phyloP scores from a whole-genome alignment of 2,329 filamentous ascomycete genomes.

The Aspergillus awamori region DNA sequence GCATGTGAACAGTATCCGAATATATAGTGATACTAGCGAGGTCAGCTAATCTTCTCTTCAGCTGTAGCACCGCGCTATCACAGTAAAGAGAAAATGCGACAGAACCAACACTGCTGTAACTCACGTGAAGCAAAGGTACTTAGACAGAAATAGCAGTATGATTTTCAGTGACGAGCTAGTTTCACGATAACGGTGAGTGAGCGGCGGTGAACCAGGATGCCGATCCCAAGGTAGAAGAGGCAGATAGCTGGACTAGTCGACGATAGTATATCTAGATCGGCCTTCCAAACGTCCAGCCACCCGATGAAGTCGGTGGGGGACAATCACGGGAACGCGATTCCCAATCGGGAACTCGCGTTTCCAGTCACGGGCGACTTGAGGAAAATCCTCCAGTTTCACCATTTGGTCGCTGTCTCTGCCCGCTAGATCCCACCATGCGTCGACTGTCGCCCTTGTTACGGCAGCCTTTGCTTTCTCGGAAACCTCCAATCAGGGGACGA shows the following conservation, averaged over 20 bases:
- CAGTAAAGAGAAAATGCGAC: neutral
- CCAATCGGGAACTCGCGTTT: conserved; percentile 18
- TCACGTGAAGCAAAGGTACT: neutral
- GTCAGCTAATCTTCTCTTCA: too few relatives aligned
- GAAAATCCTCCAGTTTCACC: conserved; percentile 8
- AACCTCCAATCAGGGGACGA: neutral
- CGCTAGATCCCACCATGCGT: conserved; percentile 20
- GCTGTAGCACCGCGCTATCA: neutral
- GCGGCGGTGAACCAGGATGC: neutral
- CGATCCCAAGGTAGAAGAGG: neutral
- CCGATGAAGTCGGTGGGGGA: conserved; percentile 18
- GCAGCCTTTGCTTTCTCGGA: conserved; percentile 8
- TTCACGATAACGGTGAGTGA: neutral
- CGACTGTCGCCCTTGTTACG: conserved; percentile 20
- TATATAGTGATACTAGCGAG: too few relatives aligned
- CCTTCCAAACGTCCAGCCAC: conserved; percentile 1
- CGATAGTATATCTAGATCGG: conserved; percentile 7
- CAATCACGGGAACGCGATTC: conserved; percentile 23
- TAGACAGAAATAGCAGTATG: neutral
- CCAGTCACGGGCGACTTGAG: conserved; percentile 17
- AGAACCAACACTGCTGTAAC: too few relatives aligned
- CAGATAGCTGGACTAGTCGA: neutral
- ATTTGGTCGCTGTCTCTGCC: neutral
- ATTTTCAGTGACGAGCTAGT: too few relatives aligned
- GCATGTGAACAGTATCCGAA: too few relatives aligned